Evolutionary conservation across 2,329 filamentous ascomycete species (phyloP).

Genomic region (Myriangium duriaei): DNA sequence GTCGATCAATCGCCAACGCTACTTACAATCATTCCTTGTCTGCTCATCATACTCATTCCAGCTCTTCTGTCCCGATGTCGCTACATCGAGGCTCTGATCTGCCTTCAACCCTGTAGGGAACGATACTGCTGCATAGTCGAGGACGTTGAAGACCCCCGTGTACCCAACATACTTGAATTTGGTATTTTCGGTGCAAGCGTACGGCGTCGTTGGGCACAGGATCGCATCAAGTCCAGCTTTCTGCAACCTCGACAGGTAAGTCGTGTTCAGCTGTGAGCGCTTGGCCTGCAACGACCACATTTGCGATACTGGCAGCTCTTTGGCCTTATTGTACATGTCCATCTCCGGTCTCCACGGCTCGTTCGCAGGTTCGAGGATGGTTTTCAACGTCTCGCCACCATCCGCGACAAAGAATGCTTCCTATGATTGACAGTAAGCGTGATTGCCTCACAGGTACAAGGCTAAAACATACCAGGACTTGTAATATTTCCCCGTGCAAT

Average conservation of each 20-base stretch:
- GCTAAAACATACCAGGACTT: constrained; percentile 30
- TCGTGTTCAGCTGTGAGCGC: constrained; percentile 29
- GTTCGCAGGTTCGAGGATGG: constrained; percentile 27
- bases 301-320: constrained; percentile 29
- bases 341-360: constrained; percentile 40
- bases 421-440: constrained; percentile 13
- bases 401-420: constrained; percentile 37
- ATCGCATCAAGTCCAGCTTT: constrained; percentile 33
- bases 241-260: constrained; percentile 35
- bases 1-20: too few relatives aligned
- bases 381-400: constrained; percentile 35
- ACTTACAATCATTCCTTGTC: constrained; percentile 13
- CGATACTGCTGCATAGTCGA: constrained; percentile 34
- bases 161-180: constrained; percentile 35
- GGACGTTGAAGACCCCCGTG: constrained; percentile 34
- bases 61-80: constrained; percentile 16
- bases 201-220: constrained; percentile 34
- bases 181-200: constrained; percentile 29
- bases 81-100: constrained; percentile 27
- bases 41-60: constrained; percentile 11
- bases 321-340: constrained; percentile 30
- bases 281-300: constrained; percentile 39
- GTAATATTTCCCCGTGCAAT: constrained; percentile 40
- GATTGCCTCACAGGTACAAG: constrained; percentile 11
- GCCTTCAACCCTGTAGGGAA: constrained; percentile 31